Evolutionary conservation across 441 rosid species (phyloP), one percentile per base, ranked within the genome.

Genomic region (Metrosideros polymorpha): DNA sequence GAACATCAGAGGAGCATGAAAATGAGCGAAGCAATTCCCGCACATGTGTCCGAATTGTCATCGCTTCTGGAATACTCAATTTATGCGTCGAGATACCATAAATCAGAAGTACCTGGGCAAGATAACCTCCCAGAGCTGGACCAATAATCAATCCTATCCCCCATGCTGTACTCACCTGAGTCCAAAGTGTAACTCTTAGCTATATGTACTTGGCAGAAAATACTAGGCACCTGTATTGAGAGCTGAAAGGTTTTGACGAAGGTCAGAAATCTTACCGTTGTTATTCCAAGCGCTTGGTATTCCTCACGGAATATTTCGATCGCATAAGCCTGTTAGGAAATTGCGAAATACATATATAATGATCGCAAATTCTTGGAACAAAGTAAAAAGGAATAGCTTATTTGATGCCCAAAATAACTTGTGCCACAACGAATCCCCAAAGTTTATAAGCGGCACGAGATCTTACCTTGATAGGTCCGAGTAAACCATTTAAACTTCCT

Each of bases 131-230:
- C 12, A 96, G 51, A 83, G 99, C 98, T 50, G 99, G 99, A 61
- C 99, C 99, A 88, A 97, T 92, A 88, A 96, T 92, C 93, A 97
- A 90, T 87, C 99, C 99, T 55, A 94, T 95, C 9, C 97, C 99
- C 99, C 99, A 96, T 53, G 99, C 89, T 85, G 99, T 93, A 88
- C 97, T 96, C 42, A 97, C 91, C 99, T 97, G 92, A 86, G 87
- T 87, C 55, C 27, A 17, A 71, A 82, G 19, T 49, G 85, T 49
- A 43, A 49, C 49, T 84, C 9, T 86, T 35, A 90, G 79, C 79
- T 71, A 5, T 71, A 82, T 82, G 50, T 18, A 17, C 77, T 86
- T 18, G 17, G 35, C 61, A 53, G 12, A 35, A 43, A 18, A 35
- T 82, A 86, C 61, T 19, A 22, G 75, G 59, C 35, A 39, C n/a